Percentiles rank a stretch among this genome's conserved stretches.
phyloP scores from a whole-genome alignment of 1,284 basidiomycete species.

The Leccinum pachyderme region DNA sequence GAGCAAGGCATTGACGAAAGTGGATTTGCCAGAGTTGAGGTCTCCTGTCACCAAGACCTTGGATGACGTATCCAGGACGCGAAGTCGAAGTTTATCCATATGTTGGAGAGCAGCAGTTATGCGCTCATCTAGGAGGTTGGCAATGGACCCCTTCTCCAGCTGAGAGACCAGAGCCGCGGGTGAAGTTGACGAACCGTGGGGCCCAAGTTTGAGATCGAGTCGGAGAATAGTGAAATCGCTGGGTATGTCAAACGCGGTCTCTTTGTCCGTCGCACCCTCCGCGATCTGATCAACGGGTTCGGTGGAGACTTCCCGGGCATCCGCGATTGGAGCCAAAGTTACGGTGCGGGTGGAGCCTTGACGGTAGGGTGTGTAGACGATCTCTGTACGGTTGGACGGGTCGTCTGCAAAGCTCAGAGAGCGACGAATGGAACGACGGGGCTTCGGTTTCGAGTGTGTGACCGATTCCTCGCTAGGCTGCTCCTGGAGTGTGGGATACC shows the following conservation, averaged over 20 bases:
- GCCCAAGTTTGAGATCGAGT: conserved; percentile 90
- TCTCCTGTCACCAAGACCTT: conserved; percentile 99
- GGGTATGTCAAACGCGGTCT: conserved; percentile 41
- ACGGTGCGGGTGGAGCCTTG: conserved; percentile 54
- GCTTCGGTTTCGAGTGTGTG: conserved; percentile 29
- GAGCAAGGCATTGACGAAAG: conserved; percentile 93
- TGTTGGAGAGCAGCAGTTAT: conserved; percentile 79
- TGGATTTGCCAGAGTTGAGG: conserved; percentile 98
- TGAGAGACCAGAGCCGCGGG: conserved; percentile 85
- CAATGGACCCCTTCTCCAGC: conserved; percentile 90
- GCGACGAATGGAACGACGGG: conserved; percentile 50
- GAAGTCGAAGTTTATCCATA: conserved; percentile 80
- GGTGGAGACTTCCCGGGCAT: conserved; percentile 39
- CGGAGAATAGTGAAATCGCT: conserved; percentile 83
- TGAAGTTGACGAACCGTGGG: conserved; percentile 64
- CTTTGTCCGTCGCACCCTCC: conserved; percentile 39
- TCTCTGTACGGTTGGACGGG: conserved; percentile 63
- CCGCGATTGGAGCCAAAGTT: conserved; percentile 53
- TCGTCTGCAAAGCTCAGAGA: conserved; percentile 85
- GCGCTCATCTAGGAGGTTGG: conserved; percentile 87
- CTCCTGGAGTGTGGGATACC: conserved; percentile 73
- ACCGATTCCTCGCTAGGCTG: conserved; percentile 21
- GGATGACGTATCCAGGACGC: conserved; percentile 90
- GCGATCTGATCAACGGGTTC: conserved; percentile 34
- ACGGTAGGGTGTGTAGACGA: conserved; percentile 53